Evolutionary conservation across 495 filamentous ascomycete species (phyloP).

Genomic region (Xylaria cubensis): DNA sequence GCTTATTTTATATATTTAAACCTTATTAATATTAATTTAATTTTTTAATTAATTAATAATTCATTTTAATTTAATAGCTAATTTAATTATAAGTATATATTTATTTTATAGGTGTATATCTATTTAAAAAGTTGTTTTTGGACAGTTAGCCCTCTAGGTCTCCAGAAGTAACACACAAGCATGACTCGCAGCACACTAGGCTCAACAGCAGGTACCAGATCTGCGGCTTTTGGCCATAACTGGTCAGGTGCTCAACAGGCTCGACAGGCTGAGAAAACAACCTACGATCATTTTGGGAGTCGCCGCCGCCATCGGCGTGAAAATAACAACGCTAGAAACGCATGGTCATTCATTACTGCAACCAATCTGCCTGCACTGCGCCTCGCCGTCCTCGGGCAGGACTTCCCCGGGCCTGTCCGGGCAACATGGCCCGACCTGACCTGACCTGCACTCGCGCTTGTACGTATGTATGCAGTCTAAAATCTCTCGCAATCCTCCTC

Average conservation of each 20-base stretch:
- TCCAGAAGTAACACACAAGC: background rate
- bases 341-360: background rate
- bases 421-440: background rate
- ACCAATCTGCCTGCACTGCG: conserved; percentile 15
- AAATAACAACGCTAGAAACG: background rate
- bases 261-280: background rate
- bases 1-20: no score
- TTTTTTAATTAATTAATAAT: no score
- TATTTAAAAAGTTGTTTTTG: no score
- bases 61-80: no score
- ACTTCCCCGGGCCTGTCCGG: conserved; percentile 1
- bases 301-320: background rate
- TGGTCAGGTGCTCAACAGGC: background rate
- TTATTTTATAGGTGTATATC: no score
- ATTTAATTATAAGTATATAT: no score
- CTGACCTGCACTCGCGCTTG: background rate
- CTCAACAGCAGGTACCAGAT: conserved; percentile 8
- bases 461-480: conserved; percentile 1
- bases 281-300: background rate
- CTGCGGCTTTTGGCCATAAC: background rate
- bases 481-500: background rate
- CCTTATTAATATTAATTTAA: no score
- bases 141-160: no score
- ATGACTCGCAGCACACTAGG: conserved; percentile 14
- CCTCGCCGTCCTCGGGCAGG: conserved; percentile 11